These are phyloP conservation scores for Hemisphaericaspora lyxosophila DNA, from an alignment of 1,139 yeast species.

Conservation along the genomic window DNA sequence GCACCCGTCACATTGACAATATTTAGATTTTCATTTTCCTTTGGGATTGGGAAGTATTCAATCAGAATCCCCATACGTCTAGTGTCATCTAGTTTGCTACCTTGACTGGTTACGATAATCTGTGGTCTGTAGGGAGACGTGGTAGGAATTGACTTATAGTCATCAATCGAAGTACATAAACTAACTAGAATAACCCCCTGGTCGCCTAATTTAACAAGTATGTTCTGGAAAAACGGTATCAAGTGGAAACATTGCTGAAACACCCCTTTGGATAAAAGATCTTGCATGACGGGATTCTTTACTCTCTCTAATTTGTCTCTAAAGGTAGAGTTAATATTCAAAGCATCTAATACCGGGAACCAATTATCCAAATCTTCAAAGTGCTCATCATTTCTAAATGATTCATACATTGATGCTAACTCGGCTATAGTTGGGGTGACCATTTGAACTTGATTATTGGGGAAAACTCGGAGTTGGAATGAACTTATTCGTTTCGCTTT, in stretches of 20 bases:
- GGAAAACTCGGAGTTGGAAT: slow-evolving; percentile 27
- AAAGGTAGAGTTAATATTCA: slow-evolving; percentile 52
- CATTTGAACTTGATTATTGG: slow-evolving; percentile 36
- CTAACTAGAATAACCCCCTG: slow-evolving; percentile 58
- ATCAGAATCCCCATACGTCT: slow-evolving; percentile 51
- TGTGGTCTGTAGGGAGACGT: slow-evolving; percentile 32
- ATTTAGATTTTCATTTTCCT: slow-evolving; percentile 26
- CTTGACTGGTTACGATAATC: slow-evolving; percentile 21
- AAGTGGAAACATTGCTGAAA: slow-evolving; percentile 70
- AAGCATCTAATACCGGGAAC: slow-evolving; percentile 71
- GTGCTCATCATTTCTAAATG: slow-evolving; percentile 46
- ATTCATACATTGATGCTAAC: slow-evolving; percentile 50
- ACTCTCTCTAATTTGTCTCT: slow-evolving; percentile 36
- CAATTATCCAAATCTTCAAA: slow-evolving; percentile 65
- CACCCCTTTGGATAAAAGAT: slow-evolving; percentile 47
- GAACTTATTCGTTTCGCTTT: slow-evolving; percentile 49
- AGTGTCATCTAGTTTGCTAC: slow-evolving; percentile 16
- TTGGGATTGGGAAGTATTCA: slow-evolving; percentile 61
- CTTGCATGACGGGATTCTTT: slow-evolving; percentile 19
- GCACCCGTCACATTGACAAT: slow-evolving; percentile 67
- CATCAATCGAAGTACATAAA: slow-evolving; percentile 27
- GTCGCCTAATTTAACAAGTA: slow-evolving; percentile 66
- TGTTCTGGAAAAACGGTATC: slow-evolving; percentile 69
- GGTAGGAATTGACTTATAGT: slow-evolving; percentile 37
- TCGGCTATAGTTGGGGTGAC: slow-evolving; percentile 73